Evolutionary conservation across 306 rosid species (phyloP), one percentile per base, ranked within the genome.

Genomic region (Sicyos edulis): DNA sequence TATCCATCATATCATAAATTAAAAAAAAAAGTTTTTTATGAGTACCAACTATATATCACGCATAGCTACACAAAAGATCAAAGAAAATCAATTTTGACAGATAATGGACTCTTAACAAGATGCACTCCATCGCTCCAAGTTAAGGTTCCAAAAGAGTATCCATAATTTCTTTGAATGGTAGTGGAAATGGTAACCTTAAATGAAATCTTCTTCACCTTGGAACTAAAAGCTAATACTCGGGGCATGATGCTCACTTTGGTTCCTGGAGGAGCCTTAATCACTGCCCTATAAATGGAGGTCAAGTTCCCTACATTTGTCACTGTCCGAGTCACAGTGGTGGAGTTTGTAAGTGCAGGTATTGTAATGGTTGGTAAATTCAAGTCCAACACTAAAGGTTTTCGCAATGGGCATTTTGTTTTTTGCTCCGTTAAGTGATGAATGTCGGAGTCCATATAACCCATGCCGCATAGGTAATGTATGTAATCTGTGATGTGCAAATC

Each of bases 331-430:
- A n/a, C n/a, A 32, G 74, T 72, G 53, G 80, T 57, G 4, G 66
- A 44, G 50, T 68, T 80, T 58, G 22, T 59, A 11, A 78, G 79
- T 45, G 71, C 69, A 42, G 85, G 83, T 55, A 82, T 79, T 47
- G 81, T 80, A 21, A 78, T 80, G 17, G 86, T 78, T 54, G 83
- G 86, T 15, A 80, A 74, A 75, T 85, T 83, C 15, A 82, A 50
- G 74, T 84, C 73, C 54, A 75, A 71, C 17, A 79, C 12, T 0
- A 83, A 80, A 4, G 77, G 76, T 56, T 16, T 58, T 57, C 64
- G 26, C 8, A 1, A 60, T 13, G 82, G 84, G 72, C 88, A 83
- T 12, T 57, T 22, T 10, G 71, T 71, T 51, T 54, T 72, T 7
- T 61, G 50, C 21, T 29, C 56, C 8, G 29, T 65, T 22, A 81